Conservation (phyloP, 1,139 yeast genomes). For the Debaryomycetaceae sp. region DNA sequence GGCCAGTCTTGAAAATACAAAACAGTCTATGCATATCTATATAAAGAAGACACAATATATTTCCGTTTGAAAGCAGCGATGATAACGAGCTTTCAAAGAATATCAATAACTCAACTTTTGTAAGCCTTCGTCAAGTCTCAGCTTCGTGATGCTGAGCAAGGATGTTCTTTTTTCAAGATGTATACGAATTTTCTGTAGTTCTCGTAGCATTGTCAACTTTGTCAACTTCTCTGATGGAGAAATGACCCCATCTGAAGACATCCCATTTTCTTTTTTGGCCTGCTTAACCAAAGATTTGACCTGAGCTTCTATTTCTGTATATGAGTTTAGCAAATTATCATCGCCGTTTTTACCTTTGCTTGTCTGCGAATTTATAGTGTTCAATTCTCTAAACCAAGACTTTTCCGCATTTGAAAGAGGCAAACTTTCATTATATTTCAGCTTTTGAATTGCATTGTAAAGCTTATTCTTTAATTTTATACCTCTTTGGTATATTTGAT, state of each 20-base stretch:
- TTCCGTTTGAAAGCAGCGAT: not conserved
- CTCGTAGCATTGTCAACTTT: conserved; percentile 15
- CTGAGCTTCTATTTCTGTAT: conserved; percentile 12
- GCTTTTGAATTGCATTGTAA: conserved; percentile 17
- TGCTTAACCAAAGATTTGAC: conserved; percentile 9
- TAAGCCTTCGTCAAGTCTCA: conserved; percentile 11
- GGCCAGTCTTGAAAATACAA: not conserved
- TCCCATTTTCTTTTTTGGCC: not conserved
- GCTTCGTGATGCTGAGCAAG: conserved; percentile 13
- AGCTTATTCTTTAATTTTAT: conserved; percentile 20
- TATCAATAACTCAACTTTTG: not conserved
- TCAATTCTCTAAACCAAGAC: conserved; percentile 37
- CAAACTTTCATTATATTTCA: conserved; percentile 17
- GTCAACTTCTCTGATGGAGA: conserved; percentile 6
- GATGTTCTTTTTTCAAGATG: conserved; percentile 10
- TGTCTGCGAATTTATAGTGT: conserved; percentile 16
- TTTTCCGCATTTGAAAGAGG: conserved; percentile 37
- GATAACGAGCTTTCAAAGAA: no score
- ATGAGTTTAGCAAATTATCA: not conserved
- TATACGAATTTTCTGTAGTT: conserved; percentile 12
- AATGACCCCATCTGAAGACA: not conserved
- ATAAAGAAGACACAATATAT: not conserved
- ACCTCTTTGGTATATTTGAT: conserved; percentile 17
- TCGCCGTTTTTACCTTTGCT: conserved; percentile 2
- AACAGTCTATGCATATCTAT: not conserved